These are phyloP conservation scores for Cladosporium sp. DNA, from an alignment of 2,329 filamentous ascomycete genomes.

Conservation along the genomic window DNA sequence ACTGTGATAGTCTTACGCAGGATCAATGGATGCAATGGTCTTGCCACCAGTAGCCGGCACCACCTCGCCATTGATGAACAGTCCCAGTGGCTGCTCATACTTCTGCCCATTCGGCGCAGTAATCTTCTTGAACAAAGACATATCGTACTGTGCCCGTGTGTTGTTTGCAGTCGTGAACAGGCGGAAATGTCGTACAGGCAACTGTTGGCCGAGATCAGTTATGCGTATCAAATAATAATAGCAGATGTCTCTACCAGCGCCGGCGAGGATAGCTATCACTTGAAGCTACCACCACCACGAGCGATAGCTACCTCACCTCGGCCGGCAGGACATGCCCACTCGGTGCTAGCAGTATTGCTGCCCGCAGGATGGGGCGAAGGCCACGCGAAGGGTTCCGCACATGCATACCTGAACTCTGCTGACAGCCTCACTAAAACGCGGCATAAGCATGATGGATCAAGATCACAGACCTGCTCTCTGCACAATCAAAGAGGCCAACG, in stretches of 20 bases:
- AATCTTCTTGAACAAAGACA: constrained; percentile 60
- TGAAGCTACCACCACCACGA: constrained; percentile 1
- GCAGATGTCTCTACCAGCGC: background rate
- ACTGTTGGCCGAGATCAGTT: background rate
- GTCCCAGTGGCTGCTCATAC: constrained; percentile 72
- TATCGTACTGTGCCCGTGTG: constrained; percentile 25
- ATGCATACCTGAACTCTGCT: constrained; percentile 12
- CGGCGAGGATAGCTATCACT: background rate
- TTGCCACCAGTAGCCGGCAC: constrained; percentile 66
- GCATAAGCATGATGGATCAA: background rate
- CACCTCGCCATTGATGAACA: constrained; percentile 84
- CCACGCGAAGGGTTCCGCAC: background rate
- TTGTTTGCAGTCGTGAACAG: background rate
- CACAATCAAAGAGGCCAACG: background rate
- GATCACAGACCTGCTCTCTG: background rate
- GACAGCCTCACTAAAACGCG: background rate
- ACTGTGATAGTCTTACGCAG: constrained; percentile 54
- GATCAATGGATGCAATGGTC: constrained; percentile 58
- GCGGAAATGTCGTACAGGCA: background rate
- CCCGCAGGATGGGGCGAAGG: background rate
- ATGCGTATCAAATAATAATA: background rate
- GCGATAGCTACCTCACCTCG: constrained; percentile 6
- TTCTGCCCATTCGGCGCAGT: constrained; percentile 74
- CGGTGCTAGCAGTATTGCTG: constrained; percentile 5
- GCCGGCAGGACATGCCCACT: constrained; percentile 20